These are phyloP conservation scores for Phytomonas sp. DNA, from an alignment of 208 protist genomes.

Conservation along the genomic window DNA sequence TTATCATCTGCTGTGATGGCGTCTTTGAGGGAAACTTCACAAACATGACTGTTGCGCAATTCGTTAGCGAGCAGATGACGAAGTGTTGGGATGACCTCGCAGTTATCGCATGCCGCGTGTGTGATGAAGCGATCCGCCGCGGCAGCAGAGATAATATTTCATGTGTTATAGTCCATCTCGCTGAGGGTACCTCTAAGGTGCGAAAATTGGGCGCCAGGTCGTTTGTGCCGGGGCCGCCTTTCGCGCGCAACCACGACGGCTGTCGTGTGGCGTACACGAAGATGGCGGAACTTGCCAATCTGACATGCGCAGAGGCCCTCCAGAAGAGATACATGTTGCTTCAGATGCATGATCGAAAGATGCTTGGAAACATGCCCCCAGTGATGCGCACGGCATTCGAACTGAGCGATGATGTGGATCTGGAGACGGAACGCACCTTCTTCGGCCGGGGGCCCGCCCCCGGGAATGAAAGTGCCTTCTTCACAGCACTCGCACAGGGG, in stretches of 20 bases:
- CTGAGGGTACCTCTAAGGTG: slow-evolving; percentile 49
- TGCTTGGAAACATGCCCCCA: slow-evolving; percentile 34
- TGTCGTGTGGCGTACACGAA: slow-evolving; percentile 58
- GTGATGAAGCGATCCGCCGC: slow-evolving; percentile 82
- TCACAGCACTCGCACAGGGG: slow-evolving; percentile 45
- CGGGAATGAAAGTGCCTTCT: slow-evolving; percentile 75
- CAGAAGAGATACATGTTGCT: slow-evolving; percentile 65
- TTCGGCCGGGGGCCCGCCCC: slow-evolving; percentile 76
- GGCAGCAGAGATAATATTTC: slow-evolving; percentile 91
- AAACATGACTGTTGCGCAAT: slow-evolving; percentile 73
- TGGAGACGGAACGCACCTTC: slow-evolving; percentile 75
- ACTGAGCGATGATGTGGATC: slow-evolving; percentile 82
- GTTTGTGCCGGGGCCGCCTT: slow-evolving; percentile 75
- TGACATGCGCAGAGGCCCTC: slow-evolving; percentile 42
- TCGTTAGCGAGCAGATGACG: slow-evolving; percentile 55
- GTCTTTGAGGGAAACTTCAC: slow-evolving; percentile 88
- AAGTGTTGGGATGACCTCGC: slow-evolving; percentile 65
- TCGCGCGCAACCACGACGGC: slow-evolving; percentile 59
- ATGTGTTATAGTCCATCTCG: slow-evolving; percentile 71
- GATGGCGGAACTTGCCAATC: slow-evolving; percentile 55
- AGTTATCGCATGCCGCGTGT: slow-evolving; percentile 67
- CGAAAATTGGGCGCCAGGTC: slow-evolving; percentile 33
- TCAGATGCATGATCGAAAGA: slow-evolving; percentile 55
- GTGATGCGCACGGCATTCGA: slow-evolving; percentile 79
- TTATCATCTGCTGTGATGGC: slow-evolving; percentile 86